These are phyloP conservation scores for Ceratocystis diversiconidia DNA, from an alignment of 2,329 filamentous ascomycete genomes.

Conservation along the genomic window DNA sequence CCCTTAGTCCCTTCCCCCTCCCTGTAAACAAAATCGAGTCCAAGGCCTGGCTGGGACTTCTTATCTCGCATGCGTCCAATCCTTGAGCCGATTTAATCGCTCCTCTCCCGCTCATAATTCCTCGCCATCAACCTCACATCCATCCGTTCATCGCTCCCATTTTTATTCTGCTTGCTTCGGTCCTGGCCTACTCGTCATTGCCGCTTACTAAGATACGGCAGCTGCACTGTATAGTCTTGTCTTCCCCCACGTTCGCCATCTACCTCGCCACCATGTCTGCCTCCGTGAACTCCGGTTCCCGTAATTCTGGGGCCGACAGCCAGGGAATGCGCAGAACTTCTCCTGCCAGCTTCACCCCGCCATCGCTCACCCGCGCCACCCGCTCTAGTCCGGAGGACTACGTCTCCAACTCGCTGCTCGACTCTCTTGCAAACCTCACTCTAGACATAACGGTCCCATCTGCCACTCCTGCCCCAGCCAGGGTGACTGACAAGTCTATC, in stretches of 20 bases:
- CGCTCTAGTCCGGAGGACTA: constrained; percentile 59
- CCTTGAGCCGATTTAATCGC: neutral
- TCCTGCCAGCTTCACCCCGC: constrained; percentile 32
- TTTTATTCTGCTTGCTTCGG: neutral
- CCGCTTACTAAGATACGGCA: neutral
- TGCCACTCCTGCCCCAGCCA: constrained; percentile 21
- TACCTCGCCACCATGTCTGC: neutral
- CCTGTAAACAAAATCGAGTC: neutral
- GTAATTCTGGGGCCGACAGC: neutral
- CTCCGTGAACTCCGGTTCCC: neutral
- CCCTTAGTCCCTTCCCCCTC: neutral
- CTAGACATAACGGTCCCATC: neutral
- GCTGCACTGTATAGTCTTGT: neutral
- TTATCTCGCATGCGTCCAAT: neutral
- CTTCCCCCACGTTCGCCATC: neutral
- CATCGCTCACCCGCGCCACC: constrained; percentile 47
- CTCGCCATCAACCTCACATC: neutral
- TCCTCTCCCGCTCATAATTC: neutral
- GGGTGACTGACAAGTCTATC: neutral
- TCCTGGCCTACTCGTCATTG: neutral
- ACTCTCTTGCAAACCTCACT: constrained; percentile 35
- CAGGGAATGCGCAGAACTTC: neutral
- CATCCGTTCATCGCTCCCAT: neutral
- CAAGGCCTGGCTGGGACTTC: neutral
- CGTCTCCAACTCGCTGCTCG: constrained; percentile 51